A percentile compares a stretch with the other conserved stretches of the same genome.
phyloP scores from a whole-genome alignment of 2,329 filamentous ascomycete genomes.

The Colletotrichum salicis region DNA sequence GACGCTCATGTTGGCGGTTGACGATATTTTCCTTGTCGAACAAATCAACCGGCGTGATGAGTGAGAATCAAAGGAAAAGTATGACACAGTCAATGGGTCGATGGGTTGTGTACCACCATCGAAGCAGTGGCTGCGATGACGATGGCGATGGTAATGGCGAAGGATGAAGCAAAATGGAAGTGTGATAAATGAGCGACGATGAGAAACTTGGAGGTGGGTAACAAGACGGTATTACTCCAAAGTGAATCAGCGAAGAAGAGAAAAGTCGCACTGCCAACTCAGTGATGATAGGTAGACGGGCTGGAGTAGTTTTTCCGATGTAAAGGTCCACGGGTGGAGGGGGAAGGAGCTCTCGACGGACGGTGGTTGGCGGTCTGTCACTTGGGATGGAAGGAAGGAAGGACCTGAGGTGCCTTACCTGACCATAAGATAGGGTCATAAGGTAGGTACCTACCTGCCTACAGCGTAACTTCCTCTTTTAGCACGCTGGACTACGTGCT shows the following conservation, averaged over 20 bases:
- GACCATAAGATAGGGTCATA: no score
- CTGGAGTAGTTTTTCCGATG: not conserved
- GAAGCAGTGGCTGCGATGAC: not conserved
- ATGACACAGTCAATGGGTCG: not conserved
- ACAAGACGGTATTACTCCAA: not conserved
- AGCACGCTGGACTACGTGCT: not conserved
- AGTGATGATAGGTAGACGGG: not conserved
- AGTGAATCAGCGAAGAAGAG: not conserved
- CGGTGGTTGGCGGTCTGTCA: not conserved
- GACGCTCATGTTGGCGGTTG: slow-evolving; percentile 18
- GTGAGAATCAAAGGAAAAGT: not conserved
- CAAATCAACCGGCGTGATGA: not conserved
- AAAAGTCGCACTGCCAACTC: not conserved
- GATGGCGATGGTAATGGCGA: not conserved
- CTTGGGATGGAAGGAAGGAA: slow-evolving; percentile 12
- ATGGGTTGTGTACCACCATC: not conserved
- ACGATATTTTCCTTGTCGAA: not conserved
- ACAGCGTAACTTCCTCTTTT: not conserved
- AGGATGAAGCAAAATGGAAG: not conserved
- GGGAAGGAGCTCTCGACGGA: not conserved
- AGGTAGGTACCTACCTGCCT: not conserved
- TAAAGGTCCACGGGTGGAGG: not conserved
- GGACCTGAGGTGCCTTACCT: not conserved
- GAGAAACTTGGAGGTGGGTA: not conserved
- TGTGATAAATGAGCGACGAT: not conserved